These are phyloP conservation scores for Acanthamoeba castellanii DNA, from an alignment of 208 protist genomes.

Conservation along the genomic window DNA sequence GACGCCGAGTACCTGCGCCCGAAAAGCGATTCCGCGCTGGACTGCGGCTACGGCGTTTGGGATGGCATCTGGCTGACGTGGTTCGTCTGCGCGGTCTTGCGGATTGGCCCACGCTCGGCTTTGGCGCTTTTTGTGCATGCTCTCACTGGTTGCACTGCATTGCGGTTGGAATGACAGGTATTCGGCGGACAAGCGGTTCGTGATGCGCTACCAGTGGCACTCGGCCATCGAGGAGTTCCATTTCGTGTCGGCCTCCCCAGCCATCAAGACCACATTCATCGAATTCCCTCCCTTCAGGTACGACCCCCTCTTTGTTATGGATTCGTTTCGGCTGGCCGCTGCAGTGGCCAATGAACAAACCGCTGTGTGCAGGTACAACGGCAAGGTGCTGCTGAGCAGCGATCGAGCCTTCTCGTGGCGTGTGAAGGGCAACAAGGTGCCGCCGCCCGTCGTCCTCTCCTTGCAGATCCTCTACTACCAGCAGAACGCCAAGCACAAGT, in stretches of 20 bases:
- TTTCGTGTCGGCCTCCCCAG: slow-evolving; percentile 10
- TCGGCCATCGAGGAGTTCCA: slow-evolving; percentile 51
- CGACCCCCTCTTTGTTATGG: not conserved
- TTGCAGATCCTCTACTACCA: slow-evolving; percentile 54
- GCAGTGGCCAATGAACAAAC: not conserved
- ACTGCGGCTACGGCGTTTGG: slow-evolving; percentile 47
- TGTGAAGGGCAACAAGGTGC: slow-evolving; percentile 35
- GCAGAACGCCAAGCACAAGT: slow-evolving; percentile 10
- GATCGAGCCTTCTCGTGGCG: slow-evolving; percentile 34
- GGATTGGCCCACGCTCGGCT: no score
- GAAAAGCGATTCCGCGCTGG: not conserved
- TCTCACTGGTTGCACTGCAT: not conserved
- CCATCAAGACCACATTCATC: slow-evolving; percentile 45
- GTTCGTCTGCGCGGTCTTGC: not conserved
- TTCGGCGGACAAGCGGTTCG: slow-evolving; percentile 14
- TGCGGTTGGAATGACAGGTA: not conserved
- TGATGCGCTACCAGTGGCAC: slow-evolving; percentile 57
- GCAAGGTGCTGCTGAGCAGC: slow-evolving; percentile 40
- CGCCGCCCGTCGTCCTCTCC: slow-evolving; percentile 33
- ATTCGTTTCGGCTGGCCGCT: not conserved
- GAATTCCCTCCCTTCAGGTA: slow-evolving; percentile 51
- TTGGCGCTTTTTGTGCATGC: not conserved
- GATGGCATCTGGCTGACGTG: slow-evolving; percentile 37
- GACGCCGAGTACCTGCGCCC: slow-evolving; percentile 44
- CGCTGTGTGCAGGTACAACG: slow-evolving; percentile 8